phyloP scores from a whole-genome alignment of 306 rosid species.

The Psophocarpus tetragonolobus region DNA sequence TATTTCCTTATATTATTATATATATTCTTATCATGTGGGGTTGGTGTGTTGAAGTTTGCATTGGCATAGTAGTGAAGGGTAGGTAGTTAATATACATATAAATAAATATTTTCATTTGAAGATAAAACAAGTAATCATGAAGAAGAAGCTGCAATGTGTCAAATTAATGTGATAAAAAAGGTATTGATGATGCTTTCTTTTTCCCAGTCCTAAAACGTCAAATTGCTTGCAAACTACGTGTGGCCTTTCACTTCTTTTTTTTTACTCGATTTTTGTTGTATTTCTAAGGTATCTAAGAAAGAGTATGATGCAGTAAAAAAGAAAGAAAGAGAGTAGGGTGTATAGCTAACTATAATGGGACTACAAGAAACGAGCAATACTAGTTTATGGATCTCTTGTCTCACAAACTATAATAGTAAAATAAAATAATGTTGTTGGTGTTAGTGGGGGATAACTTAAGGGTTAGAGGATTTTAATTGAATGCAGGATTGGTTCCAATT shows the following conservation, averaged over 20 bases:
- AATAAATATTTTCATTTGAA: background rate
- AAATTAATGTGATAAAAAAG: slow-evolving; percentile 35
- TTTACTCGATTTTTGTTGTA: background rate
- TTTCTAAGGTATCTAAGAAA: slow-evolving; percentile 9
- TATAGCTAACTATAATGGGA: background rate
- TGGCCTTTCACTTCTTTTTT: background rate
- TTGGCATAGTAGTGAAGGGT: slow-evolving; percentile 1
- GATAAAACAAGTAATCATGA: background rate
- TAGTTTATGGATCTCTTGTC: slow-evolving; percentile 30
- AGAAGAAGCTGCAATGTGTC: slow-evolving; percentile 17
- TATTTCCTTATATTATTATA: background rate
- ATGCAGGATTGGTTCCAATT: slow-evolving; percentile 5
- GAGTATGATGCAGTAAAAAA: too few relatives aligned
- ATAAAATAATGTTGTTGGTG: background rate
- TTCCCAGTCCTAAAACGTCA: slow-evolving; percentile 15
- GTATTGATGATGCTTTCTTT: slow-evolving; percentile 17
- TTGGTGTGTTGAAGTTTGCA: background rate
- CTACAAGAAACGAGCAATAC: background rate
- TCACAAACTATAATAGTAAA: background rate
- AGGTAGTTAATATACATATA: background rate
- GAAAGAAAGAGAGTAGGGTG: too few relatives aligned
- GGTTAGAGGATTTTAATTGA: background rate
- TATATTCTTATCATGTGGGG: background rate
- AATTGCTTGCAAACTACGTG: slow-evolving; percentile 32
- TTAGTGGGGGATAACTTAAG: slow-evolving; percentile 22